Conservation (phyloP, 2,329 filamentous ascomycete species). For the Nemania diffusa region DNA sequence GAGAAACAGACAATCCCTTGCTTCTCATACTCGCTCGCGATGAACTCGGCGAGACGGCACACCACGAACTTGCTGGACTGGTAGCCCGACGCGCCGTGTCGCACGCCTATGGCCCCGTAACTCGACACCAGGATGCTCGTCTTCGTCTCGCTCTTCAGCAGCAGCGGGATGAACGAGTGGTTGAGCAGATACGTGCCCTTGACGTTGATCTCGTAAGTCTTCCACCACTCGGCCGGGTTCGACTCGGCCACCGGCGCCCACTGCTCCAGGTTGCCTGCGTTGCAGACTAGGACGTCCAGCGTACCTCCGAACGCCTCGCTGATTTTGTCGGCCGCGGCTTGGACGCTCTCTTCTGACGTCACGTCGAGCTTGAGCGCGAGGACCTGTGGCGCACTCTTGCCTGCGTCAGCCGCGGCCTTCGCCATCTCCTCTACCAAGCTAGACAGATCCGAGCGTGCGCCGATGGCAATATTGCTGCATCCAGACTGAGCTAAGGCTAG, state of each 20-base stretch:
- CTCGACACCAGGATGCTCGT: conserved; percentile 56
- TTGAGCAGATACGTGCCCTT: conserved; percentile 45
- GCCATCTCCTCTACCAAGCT: conserved; percentile 53
- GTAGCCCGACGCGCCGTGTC: conserved; percentile 55
- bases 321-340: conserved; percentile 47
- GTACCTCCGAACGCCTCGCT: conserved; percentile 41
- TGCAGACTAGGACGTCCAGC: conserved; percentile 55
- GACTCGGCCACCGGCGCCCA: conserved; percentile 43
- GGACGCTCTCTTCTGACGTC: conserved; percentile 49
- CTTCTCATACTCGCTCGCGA: conserved; percentile 55
- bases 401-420: conserved; percentile 46
- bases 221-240: conserved; percentile 44
- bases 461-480: conserved; percentile 60
- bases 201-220: conserved; percentile 46
- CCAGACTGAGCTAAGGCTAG: conserved; percentile 62
- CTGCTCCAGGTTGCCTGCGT: conserved; percentile 54
- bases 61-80: conserved; percentile 58
- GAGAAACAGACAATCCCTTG: conserved; percentile 55
- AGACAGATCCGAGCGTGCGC: conserved; percentile 60
- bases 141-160: conserved; percentile 48
- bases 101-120: conserved; percentile 51
- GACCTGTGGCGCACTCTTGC: conserved; percentile 45
- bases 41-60: conserved; percentile 57
- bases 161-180: conserved; percentile 44
- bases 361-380: conserved; percentile 51